Percentiles rank a stretch among this genome's conserved stretches.
phyloP scores from a whole-genome alignment of 306 rosid genomes.

The Vigna trinervia region DNA sequence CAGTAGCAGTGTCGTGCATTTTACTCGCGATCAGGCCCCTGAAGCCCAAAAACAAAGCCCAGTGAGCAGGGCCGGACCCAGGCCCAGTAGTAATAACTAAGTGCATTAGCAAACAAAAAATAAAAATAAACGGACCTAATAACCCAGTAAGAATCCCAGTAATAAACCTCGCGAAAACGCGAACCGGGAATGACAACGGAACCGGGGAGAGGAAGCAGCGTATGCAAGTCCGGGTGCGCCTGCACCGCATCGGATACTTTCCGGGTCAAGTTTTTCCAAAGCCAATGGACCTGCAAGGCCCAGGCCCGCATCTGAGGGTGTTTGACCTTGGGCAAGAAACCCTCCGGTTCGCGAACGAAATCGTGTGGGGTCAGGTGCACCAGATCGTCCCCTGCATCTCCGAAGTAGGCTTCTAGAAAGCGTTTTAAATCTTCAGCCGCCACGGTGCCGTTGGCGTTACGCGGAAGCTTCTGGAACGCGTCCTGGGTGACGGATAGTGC shows the following conservation, averaged over 20 bases:
- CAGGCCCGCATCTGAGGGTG: conserved; percentile 67
- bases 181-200: conserved; percentile 75
- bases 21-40: conserved; percentile 87
- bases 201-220: conserved; percentile 73
- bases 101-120: not conserved
- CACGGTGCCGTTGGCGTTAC: conserved; percentile 47
- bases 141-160: conserved; percentile 97
- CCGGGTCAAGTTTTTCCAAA: conserved; percentile 80
- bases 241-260: conserved; percentile 52
- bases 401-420: conserved; percentile 53
- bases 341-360: conserved; percentile 63
- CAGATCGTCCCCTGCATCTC: conserved; percentile 75
- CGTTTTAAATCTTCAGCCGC: conserved; percentile 45
- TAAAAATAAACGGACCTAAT: conserved; percentile 57
- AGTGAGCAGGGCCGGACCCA: not conserved
- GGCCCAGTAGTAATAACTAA: not conserved
- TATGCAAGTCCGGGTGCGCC: conserved; percentile 60
- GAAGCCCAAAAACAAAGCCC: conserved; percentile 17
- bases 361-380: conserved; percentile 64
- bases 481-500: conserved; percentile 47
- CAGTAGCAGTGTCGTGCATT: conserved; percentile 80
- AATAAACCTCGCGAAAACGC: conserved; percentile 82
- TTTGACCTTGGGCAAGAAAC: conserved; percentile 72
- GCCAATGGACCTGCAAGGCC: conserved; percentile 77
- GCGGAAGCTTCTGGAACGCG: conserved; percentile 59